Conservation (phyloP, 441 rosid species). For the Adansonia grandidieri region DNA sequence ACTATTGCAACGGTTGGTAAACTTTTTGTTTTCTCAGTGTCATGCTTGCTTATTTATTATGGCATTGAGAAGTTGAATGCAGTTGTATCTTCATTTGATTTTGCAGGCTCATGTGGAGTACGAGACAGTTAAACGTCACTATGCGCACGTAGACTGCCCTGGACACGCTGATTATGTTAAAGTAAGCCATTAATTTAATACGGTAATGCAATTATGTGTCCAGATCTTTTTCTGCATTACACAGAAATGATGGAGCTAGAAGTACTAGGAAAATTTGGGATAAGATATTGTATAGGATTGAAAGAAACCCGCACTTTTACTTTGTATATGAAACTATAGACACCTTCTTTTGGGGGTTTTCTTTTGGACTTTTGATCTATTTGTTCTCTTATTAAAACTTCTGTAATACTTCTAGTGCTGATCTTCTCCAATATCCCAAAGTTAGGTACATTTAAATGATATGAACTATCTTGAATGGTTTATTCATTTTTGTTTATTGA, state of each 20-base stretch:
- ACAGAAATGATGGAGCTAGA: too few relatives aligned
- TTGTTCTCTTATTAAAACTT: background rate
- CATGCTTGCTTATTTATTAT: too few relatives aligned
- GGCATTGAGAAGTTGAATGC: too few relatives aligned
- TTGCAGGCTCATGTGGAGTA: slow-evolving; percentile 97
- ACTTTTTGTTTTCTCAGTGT: too few relatives aligned
- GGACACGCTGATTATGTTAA: slow-evolving; percentile 18
- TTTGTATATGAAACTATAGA: too few relatives aligned
- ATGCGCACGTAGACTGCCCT: slow-evolving; percentile 18
- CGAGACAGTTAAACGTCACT: slow-evolving; percentile 65
- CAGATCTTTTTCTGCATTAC: background rate
- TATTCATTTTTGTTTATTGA: slow-evolving; percentile 19
- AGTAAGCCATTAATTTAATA: slow-evolving; percentile 45
- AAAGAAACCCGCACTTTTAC: too few relatives aligned
- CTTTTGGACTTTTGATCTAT: background rate
- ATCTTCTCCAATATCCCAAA: background rate
- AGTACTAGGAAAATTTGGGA: background rate
- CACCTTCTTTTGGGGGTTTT: background rate
- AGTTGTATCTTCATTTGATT: background rate
- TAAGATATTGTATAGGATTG: too few relatives aligned
- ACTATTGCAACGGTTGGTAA: slow-evolving; percentile 36
- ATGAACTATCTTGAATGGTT: background rate
- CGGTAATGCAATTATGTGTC: background rate
- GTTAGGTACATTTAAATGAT: background rate
- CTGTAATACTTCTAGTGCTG: background rate